These are phyloP conservation scores for Catharanthus roseus DNA, from an alignment of 257 asterid genomes.

Conservation along the genomic window DNA sequence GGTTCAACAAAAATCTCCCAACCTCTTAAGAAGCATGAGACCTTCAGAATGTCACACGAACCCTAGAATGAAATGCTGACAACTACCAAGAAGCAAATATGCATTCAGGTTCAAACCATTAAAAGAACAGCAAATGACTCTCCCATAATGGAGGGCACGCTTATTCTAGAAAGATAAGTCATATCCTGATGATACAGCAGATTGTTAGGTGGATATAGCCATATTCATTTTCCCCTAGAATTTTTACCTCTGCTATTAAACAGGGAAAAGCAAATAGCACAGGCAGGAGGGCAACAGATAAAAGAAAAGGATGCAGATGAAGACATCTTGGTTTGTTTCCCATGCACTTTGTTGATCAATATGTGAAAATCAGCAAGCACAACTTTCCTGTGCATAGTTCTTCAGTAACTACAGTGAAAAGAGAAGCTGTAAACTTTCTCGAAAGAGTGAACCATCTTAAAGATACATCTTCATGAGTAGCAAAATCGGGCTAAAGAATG, in stretches of 20 bases:
- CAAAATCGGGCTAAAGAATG: not conserved
- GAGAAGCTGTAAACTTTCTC: not conserved
- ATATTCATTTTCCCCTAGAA: not conserved
- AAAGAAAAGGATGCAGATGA: not conserved
- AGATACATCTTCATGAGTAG: not conserved
- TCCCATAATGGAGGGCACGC: not conserved
- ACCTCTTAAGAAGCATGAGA: not conserved
- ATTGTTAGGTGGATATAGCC: not conserved
- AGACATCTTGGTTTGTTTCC: not conserved
- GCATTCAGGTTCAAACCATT: not conserved
- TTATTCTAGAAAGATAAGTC: no score
- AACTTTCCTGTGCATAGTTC: not conserved
- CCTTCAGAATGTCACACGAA: not conserved
- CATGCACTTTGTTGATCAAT: not conserved
- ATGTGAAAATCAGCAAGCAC: not conserved
- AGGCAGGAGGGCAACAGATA: not conserved
- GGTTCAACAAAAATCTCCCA: slow-evolving; percentile 1
- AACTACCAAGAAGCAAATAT: not conserved
- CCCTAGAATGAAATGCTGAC: not conserved
- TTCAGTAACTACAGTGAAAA: not conserved
- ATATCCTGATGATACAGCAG: not conserved
- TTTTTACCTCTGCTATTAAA: not conserved
- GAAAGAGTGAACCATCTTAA: not conserved
- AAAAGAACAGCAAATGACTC: not conserved
- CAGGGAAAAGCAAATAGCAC: not conserved